A percentile compares a stretch with the other conserved stretches of the same genome.
These are phyloP conservation scores for Xylaria sp. DNA, from an alignment of 2,329 filamentous ascomycete genomes.

Conservation along the genomic window DNA sequence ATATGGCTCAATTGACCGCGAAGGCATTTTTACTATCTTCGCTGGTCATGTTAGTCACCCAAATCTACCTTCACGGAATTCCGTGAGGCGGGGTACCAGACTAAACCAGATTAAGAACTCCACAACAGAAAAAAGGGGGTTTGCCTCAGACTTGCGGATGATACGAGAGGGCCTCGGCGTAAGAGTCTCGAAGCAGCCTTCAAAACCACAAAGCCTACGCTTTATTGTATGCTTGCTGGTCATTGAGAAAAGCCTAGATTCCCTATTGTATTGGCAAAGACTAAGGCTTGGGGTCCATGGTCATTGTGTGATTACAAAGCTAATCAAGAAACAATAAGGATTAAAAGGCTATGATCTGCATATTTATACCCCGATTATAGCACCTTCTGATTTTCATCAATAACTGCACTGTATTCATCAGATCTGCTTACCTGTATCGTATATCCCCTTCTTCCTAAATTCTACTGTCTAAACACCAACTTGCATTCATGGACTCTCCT, in stretches of 20 bases:
- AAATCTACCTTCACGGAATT: constrained; percentile 15
- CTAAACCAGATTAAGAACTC: constrained; percentile 7
- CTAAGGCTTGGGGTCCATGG: background rate
- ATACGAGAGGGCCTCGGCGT: too few relatives aligned
- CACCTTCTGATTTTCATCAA: background rate
- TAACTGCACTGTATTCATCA: background rate
- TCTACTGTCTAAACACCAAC: constrained; percentile 1
- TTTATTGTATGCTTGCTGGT: background rate
- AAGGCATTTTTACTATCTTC: background rate
- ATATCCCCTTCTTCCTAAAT: constrained; percentile 2
- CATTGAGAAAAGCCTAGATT: background rate
- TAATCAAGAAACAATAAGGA: background rate
- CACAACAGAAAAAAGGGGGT: background rate
- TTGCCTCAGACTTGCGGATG: too few relatives aligned
- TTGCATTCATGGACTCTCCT: constrained; percentile 17
- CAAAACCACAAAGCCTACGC: background rate
- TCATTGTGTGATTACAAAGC: background rate
- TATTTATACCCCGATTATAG: background rate
- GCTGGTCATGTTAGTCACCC: background rate
- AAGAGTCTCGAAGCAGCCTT: background rate
- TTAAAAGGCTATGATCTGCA: background rate
- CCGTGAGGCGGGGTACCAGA: constrained; percentile 8
- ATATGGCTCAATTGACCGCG: background rate
- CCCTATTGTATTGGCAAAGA: too few relatives aligned
- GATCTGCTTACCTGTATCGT: background rate